Percentiles rank a stretch among this genome's conserved stretches.
Conservation (phyloP, 306 rosid species). For the Pyrus betulifolia region DNA sequence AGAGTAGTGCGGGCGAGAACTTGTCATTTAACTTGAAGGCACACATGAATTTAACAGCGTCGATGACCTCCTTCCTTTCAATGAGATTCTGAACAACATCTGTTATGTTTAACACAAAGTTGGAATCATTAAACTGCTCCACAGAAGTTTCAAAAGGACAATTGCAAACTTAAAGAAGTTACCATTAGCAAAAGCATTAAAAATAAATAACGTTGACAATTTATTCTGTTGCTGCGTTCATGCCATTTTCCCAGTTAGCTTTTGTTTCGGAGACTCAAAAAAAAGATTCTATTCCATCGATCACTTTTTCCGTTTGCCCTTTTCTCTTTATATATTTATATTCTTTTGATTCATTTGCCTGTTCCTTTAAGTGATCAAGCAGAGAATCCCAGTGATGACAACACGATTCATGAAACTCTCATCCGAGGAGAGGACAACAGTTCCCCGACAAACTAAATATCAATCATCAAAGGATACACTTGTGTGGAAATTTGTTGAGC, state of each 20-base stretch:
- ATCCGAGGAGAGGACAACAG: neutral
- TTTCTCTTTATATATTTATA: too few relatives aligned
- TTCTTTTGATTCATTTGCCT: too few relatives aligned
- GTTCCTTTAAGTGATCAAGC: too few relatives aligned
- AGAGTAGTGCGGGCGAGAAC: constrained; percentile 31
- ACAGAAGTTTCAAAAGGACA: neutral
- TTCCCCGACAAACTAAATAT: neutral
- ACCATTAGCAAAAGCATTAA: neutral
- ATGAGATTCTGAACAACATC: constrained; percentile 40
- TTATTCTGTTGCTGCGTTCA: neutral
- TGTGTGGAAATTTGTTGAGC: neutral
- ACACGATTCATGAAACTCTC: constrained; percentile 6
- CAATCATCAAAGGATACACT: neutral
- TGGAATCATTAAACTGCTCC: neutral
- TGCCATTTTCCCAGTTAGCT: too few relatives aligned
- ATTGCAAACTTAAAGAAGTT: neutral
- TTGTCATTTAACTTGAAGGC: constrained; percentile 36
- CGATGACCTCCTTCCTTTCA: constrained; percentile 25
- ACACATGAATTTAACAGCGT: constrained; percentile 52
- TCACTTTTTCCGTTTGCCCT: too few relatives aligned
- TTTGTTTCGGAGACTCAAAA: too few relatives aligned
- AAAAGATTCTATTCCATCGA: too few relatives aligned
- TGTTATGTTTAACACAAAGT: constrained; percentile 11
- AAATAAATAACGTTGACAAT: too few relatives aligned
- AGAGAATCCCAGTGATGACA: neutral